phyloP scores from a whole-genome alignment of 768 basidiomycete species.

The Suillus subluteus region DNA sequence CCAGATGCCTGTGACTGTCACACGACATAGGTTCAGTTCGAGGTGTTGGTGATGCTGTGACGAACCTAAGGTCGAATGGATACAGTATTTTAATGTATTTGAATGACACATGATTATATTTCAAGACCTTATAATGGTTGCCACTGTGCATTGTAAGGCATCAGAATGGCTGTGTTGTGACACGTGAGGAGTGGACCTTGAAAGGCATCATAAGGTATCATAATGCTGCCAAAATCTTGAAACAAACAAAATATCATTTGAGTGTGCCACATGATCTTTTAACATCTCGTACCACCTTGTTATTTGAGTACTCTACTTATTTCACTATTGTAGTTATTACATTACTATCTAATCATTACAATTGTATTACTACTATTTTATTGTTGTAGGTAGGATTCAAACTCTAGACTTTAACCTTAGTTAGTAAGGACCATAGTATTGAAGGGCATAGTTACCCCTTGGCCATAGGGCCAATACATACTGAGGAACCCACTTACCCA shows the following conservation, averaged over 20 bases:
- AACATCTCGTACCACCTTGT: not conserved
- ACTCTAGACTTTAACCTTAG: not conserved
- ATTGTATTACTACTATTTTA: not conserved
- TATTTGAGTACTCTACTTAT: constrained; percentile 3
- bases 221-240: not conserved
- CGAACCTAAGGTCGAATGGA: too few species aligned
- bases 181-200: too few species aligned
- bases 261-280: too few species aligned
- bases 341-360: not conserved
- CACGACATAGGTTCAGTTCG: too few species aligned
- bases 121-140: too few species aligned
- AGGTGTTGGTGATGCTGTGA: too few species aligned
- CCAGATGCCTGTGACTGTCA: too few species aligned
- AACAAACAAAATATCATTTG: too few species aligned
- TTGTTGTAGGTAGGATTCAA: not conserved
- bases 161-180: too few species aligned
- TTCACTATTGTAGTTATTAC: not conserved
- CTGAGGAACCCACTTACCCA: not conserved
- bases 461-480: not conserved
- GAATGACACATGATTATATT: too few species aligned
- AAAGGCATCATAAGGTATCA: not conserved
- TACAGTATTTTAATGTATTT: too few species aligned
- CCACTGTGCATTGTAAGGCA: too few species aligned
- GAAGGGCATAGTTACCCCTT: not conserved
- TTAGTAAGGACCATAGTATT: not conserved